phyloP scores from a whole-genome alignment of 306 rosid species.

The Cucurbita ficifolia region DNA sequence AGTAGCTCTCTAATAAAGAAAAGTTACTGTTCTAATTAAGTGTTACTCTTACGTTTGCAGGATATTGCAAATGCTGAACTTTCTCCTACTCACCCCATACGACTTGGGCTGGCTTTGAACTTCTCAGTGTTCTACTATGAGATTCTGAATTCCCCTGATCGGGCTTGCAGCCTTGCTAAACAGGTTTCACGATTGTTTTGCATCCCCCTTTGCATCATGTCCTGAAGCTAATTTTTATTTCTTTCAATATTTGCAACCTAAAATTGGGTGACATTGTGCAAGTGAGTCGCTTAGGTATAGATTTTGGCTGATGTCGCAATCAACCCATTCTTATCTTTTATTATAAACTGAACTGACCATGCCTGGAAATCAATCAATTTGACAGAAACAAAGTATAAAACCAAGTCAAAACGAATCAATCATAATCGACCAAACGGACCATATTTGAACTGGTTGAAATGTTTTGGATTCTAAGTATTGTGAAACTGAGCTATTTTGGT shows the following conservation, averaged over 20 bases:
- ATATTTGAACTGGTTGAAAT: neutral
- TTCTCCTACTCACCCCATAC: slow-evolving; percentile 93
- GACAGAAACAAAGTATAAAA: neutral
- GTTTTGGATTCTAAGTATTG: neutral
- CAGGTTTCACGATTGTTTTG: slow-evolving; percentile 42
- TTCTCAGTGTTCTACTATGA: slow-evolving; percentile 93
- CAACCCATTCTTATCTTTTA: neutral
- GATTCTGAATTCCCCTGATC: slow-evolving; percentile 96
- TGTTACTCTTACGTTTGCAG: slow-evolving; percentile 19
- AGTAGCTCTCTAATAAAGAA: neutral
- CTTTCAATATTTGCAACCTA: too few relatives aligned
- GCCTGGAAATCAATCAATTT: neutral
- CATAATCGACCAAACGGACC: neutral
- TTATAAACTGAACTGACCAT: neutral
- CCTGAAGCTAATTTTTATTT: neutral
- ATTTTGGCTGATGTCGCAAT: too few relatives aligned
- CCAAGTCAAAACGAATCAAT: neutral
- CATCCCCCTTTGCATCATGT: neutral
- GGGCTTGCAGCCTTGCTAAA: slow-evolving; percentile 95
- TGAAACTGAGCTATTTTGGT: neutral
- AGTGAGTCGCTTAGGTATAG: too few relatives aligned
- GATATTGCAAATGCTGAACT: slow-evolving; percentile 83
- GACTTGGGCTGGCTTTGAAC: slow-evolving; percentile 94
- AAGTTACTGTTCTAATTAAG: neutral
- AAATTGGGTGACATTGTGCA: too few relatives aligned